Base-by-base conservation (phyloP, 1,284 basidiomycete genomes). In the Ganoderma resinaceum region DNA sequence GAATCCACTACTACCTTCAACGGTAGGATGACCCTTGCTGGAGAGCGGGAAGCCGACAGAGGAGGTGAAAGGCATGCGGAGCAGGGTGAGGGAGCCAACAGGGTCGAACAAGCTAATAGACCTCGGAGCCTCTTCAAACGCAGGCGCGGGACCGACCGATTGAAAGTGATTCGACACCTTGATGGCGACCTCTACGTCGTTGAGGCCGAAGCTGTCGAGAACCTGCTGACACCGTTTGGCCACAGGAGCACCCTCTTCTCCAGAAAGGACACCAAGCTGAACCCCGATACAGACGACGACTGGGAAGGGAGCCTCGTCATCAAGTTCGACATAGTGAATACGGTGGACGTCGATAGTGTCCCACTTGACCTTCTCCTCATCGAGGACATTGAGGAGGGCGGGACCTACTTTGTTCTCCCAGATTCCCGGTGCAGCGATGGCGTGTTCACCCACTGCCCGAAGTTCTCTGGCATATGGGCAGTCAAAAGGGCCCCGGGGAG, bases 1-100 rank as follows among this genome's bases (percentile, higher is more conserved):
- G 65, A 83, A 72, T 8, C 77, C 78, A 9, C 73, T 76, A 26
- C 80, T 82, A 2, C 81, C 80, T 65, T 78, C 65, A 61, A 66
- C 18, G 42, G 63, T 42, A 61, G 74, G 60, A 3, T 23, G 23
- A 4, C 23, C 46, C 23, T 26, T 12, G 12, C 4, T 52, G 4
- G 46, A 52, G 12, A 52, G 46, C 4, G 46, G 46, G 46, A 26
- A 52, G 11, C 46, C 46, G 23, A 52, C 46, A 23, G 23, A 11
- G 14, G 23, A 26, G 12, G 46, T 52, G 46, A 52, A 52, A 23
- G 46, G 46, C 7, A 52, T 52, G 46, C 46, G 46, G 46, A 26
- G 23, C 46, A 26, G 11, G 23, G 12, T 4, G 23, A 23, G 4
- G 23, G 11, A 23, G 46, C 29, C 23, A 2, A 23, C 46, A 12